These are phyloP conservation scores for Kodamaea anthophila DNA, from an alignment of 1,139 yeast genomes.

Conservation along the genomic window DNA sequence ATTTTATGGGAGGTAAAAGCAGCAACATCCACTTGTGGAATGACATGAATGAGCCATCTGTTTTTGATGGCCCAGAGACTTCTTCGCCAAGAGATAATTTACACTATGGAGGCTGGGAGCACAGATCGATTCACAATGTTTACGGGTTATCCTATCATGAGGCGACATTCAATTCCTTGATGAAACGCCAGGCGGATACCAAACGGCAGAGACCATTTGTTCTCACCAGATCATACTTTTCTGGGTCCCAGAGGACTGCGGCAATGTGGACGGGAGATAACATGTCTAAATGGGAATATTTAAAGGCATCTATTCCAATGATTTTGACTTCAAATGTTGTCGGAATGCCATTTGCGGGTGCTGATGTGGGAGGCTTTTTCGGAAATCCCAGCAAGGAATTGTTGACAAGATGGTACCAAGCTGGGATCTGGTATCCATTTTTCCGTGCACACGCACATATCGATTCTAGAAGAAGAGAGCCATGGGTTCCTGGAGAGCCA, in stretches of 20 bases:
- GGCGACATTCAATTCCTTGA: conserved; percentile 65
- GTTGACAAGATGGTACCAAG: conserved; percentile 88
- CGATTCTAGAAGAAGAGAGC: conserved; percentile 88
- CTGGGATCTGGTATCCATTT: conserved; percentile 94
- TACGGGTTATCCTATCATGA: conserved; percentile 79
- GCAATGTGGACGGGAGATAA: conserved; percentile 99
- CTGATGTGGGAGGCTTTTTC: conserved; percentile 96
- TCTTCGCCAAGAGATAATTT: conserved; percentile 75
- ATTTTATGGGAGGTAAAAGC: conserved; percentile 41
- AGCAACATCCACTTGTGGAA: conserved; percentile 84
- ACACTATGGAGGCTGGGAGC: conserved; percentile 81
- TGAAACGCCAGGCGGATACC: conserved; percentile 40
- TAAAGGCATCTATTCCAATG: conserved; percentile 81
- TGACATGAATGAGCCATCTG: conserved; percentile 97
- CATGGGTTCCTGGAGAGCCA: conserved; percentile 80
- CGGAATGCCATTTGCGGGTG: conserved; percentile 92
- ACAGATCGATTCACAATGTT: conserved; percentile 82
- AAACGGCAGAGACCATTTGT: conserved; percentile 71
- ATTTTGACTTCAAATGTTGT: conserved; percentile 71
- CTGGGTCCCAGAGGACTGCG: conserved; percentile 88
- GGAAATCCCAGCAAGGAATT: conserved; percentile 82
- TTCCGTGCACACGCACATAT: conserved; percentile 96
- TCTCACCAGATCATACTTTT: conserved; percentile 78
- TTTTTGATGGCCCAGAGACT: conserved; percentile 92
- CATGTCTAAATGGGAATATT: conserved; percentile 86